Conservation (phyloP, 2,329 filamentous ascomycete species). For the Pseudopithomyces maydicus region DNA sequence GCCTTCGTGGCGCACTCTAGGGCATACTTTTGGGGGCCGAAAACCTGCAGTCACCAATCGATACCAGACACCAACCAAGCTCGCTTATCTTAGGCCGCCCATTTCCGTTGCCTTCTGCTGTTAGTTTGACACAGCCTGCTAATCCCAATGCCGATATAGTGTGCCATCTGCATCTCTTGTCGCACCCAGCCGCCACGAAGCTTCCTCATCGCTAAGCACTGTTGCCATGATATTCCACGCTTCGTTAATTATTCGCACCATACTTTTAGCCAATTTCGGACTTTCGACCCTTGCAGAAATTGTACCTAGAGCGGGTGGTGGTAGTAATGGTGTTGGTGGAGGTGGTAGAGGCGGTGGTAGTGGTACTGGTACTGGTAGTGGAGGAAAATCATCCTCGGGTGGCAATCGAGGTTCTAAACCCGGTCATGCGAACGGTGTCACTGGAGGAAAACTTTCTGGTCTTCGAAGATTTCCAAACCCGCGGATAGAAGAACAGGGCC, state of each 20-base stretch:
- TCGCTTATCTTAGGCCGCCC: neutral
- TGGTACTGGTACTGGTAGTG: too few relatives aligned
- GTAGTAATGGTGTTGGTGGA: too few relatives aligned
- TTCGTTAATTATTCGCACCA: too few relatives aligned
- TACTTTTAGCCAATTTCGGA: too few relatives aligned
- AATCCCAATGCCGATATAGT: neutral
- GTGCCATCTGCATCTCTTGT: neutral
- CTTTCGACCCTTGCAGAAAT: too few relatives aligned
- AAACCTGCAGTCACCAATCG: neutral
- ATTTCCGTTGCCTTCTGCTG: neutral
- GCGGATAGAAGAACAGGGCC: neutral
- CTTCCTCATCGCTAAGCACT: neutral
- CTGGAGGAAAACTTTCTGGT: neutral
- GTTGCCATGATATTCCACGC: too few relatives aligned
- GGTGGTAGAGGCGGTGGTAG: too few relatives aligned
- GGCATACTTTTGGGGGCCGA: slow-evolving; percentile 1
- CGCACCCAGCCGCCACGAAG: neutral
- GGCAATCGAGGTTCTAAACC: too few relatives aligned
- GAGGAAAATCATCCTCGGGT: too few relatives aligned
- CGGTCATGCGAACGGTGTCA: neutral
- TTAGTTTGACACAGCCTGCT: neutral
- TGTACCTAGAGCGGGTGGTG: too few relatives aligned
- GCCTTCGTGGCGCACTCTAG: neutral
- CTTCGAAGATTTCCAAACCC: neutral
- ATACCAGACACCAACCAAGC: neutral